Evolutionary conservation across 2,329 filamentous ascomycete species (phyloP), one percentile per base, ranked within the genome.

Genomic region (Alternaria angustiovoidea): DNA sequence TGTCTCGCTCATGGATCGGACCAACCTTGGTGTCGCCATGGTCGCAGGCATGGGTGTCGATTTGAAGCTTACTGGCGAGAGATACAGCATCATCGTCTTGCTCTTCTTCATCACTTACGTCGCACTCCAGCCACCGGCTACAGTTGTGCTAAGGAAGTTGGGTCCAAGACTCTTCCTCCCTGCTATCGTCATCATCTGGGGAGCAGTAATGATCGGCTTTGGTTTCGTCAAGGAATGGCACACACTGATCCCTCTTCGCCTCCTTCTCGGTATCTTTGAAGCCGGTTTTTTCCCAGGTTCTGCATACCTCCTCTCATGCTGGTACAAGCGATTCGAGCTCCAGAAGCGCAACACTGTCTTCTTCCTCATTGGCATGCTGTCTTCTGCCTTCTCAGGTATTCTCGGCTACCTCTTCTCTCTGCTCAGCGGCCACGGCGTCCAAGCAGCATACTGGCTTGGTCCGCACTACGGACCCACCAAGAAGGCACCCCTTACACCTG

Each of bases 271-370:
- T 66, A 60, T 70, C 52, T 68, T 71, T 38, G 69, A 74, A 56
- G 68, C 70, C 52, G 72, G 71, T 7, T 69, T 75, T 54, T 75
- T 74, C 47, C 72, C 72, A 9, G 72, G 62, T 56, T 61, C 59
- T 2, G 62, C 84, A 18, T 87, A 85, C 68, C 82, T 87, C 51
- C 79, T 88, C 7, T 86, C 84, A 1, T 85, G 85, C 75, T 89
- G 86, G 85, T 89, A 88, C 64, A 83, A 83, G 51, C 80, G 83
- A 20, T 82, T 84, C 47, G 86, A 88, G 67, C 76, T 83, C 57
- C 84, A 86, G 51, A 86, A 82, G 54, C 79, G 86, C 6, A 82
- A 87, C 54, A 83, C 84, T 3, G 75, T 88, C n/a, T 88, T 88
- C 70, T 87, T 83, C 69, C 63, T 69, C 55, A 69, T 69, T 7